Conservation (phyloP, 2,329 filamentous ascomycete species). For the Penicillium sp. region DNA sequence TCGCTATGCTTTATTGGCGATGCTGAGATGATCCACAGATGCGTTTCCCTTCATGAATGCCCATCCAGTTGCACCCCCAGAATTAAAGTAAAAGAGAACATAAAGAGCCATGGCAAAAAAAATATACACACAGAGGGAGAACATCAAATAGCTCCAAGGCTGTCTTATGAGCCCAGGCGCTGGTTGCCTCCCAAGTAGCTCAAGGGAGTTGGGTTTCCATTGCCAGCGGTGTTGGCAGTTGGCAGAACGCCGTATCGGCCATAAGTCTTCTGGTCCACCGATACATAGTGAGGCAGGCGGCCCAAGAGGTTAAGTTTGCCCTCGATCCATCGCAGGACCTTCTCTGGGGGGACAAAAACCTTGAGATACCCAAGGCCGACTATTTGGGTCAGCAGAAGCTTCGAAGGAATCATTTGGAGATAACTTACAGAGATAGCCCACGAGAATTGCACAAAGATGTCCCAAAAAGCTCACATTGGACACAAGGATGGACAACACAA, state of each 20-base stretch:
- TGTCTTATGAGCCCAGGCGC: conserved; percentile 64
- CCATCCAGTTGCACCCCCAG: not conserved
- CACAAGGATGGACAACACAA: conserved; percentile 74
- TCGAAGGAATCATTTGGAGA: not conserved
- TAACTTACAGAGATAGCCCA: conserved; percentile 83
- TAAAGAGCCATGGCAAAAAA: not conserved
- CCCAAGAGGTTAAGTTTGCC: conserved; percentile 81
- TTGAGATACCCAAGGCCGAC: conserved; percentile 86
- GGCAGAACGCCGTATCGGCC: conserved; percentile 89
- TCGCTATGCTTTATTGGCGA: conserved; percentile 3
- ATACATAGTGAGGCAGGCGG: conserved; percentile 86
- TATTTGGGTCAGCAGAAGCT: conserved; percentile 35
- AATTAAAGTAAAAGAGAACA: not conserved
- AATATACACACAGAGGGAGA: not conserved
- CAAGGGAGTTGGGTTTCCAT: conserved; percentile 46
- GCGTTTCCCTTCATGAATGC: conserved; percentile 18
- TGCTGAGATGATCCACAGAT: conserved; percentile 8
- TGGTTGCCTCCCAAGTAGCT: conserved; percentile 65
- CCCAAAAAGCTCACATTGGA: conserved; percentile 82
- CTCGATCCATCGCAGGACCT: conserved; percentile 84
- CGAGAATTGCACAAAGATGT: conserved; percentile 77
- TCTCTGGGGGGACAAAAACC: conserved; percentile 86
- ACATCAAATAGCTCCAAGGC: conserved; percentile 25
- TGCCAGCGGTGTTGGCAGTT: conserved; percentile 43
- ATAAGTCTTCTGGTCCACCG: conserved; percentile 93